Percentiles rank a stretch among this genome's conserved stretches.
phyloP scores from a whole-genome alignment of 225 moss, liverwort and hornwort species.

The Physcomitrellopsis africana region DNA sequence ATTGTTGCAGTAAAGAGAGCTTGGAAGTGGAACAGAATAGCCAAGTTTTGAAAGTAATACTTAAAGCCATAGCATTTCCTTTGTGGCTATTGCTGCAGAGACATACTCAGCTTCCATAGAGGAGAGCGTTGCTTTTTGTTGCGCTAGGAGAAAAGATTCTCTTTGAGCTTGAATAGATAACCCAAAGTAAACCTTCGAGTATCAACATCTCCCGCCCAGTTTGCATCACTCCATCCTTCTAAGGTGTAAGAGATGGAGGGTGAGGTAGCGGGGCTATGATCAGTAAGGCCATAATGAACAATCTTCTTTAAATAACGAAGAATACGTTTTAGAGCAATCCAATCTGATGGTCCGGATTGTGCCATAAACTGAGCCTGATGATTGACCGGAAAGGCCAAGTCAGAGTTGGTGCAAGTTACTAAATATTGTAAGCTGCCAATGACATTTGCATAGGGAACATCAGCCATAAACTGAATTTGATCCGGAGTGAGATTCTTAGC shows the following conservation, averaged over 20 bases:
- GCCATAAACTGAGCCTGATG: constrained; percentile 1
- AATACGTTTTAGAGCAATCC: background rate
- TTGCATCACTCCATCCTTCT: no score
- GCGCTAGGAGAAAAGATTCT: background rate
- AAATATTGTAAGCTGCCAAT: background rate
- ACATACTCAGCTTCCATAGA: constrained; percentile 4
- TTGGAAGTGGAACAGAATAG: background rate
- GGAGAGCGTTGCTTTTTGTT: background rate
- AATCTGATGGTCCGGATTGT: background rate
- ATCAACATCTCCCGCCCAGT: no score
- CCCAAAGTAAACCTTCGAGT: background rate
- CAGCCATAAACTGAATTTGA: background rate
- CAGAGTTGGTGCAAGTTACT: background rate
- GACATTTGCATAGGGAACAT: background rate
- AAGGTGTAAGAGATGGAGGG: no score
- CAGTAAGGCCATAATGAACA: background rate
- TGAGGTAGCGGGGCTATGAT: no score
- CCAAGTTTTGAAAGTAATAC: background rate
- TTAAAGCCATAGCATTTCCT: constrained; percentile 14
- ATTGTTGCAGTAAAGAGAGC: background rate
- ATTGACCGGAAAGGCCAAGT: background rate
- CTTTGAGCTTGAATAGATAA: background rate
- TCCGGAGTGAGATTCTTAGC: background rate
- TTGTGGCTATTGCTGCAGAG: background rate
- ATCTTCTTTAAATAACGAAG: background rate